Conservation (phyloP, 2,329 filamentous ascomycete species). For the Xylaria sp. region DNA sequence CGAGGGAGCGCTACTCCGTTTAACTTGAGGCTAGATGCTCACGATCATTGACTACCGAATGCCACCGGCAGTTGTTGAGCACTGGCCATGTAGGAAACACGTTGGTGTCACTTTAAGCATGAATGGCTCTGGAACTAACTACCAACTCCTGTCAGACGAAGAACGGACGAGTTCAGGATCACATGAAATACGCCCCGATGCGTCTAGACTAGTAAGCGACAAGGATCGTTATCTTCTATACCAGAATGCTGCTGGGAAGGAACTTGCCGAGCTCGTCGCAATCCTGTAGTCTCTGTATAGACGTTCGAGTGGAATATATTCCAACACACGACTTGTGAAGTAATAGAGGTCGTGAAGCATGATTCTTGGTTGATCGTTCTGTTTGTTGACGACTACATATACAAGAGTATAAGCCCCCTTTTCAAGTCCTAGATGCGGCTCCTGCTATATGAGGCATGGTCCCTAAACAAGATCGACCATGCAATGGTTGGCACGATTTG, state of each 20-base stretch:
- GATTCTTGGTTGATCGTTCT: not conserved
- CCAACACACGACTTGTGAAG: not conserved
- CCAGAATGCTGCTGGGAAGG: slow-evolving; percentile 1
- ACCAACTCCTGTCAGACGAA: not conserved
- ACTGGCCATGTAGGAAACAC: not conserved
- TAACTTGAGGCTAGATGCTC: slow-evolving; percentile 13
- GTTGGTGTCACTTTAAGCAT: no score
- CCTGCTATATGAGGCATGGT: not conserved
- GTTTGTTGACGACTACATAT: not conserved
- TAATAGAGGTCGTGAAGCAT: not conserved
- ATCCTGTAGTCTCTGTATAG: not conserved
- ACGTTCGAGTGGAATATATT: not conserved
- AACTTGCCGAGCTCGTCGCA: not conserved
- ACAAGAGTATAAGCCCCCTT: not conserved
- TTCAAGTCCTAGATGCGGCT: not conserved
- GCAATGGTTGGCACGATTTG: not conserved
- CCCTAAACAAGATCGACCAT: not conserved
- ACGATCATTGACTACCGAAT: not conserved
- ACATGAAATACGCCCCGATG: not conserved
- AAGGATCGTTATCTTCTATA: slow-evolving; percentile 13
- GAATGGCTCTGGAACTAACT: not conserved
- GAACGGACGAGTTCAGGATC: not conserved
- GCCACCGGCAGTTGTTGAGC: slow-evolving; percentile 17
- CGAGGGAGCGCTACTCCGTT: slow-evolving; percentile 3
- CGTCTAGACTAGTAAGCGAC: slow-evolving; percentile 25